Conservation (phyloP, 2,329 filamentous ascomycete genomes). For the Claviceps purpurea region DNA sequence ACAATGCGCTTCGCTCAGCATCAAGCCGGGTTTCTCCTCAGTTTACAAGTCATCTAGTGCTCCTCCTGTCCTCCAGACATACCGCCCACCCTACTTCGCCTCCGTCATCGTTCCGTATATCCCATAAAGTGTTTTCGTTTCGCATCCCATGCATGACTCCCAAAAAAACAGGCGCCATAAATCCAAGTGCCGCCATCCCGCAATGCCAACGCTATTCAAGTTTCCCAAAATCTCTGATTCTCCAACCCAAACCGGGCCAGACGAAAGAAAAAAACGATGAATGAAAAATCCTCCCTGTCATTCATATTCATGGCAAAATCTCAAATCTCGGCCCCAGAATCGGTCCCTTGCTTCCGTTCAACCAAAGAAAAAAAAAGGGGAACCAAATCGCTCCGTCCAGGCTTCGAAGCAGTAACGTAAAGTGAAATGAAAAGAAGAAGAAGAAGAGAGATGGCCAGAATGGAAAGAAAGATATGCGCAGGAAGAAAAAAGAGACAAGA, state of each 20-base stretch:
- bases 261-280: background rate
- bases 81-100: background rate
- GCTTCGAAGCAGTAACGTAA: background rate
- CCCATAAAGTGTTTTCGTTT: background rate
- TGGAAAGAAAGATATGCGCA: background rate
- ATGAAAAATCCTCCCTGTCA: background rate
- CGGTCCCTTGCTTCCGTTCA: too few relatives aligned
- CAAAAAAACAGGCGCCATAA: background rate
- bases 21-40: too few relatives aligned
- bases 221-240: background rate
- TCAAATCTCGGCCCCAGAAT: background rate
- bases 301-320: slow-evolving; percentile 3
- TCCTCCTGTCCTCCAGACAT: background rate
- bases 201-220: slow-evolving; percentile 1
- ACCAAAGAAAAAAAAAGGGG: too few relatives aligned
- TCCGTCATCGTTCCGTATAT: background rate
- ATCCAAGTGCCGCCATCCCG: background rate
- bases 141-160: background rate
- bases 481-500: background rate
- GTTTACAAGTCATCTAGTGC: too few relatives aligned
- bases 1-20: too few relatives aligned
- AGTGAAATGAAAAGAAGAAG: background rate
- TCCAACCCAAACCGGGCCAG: background rate
- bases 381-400: background rate
- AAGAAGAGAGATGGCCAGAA: background rate